Percentiles rank a stretch among this genome's conserved stretches.
These are phyloP conservation scores for Pilasporangium apinafurcum DNA, from an alignment of 352 stramenopile species.

Conservation along the genomic window DNA sequence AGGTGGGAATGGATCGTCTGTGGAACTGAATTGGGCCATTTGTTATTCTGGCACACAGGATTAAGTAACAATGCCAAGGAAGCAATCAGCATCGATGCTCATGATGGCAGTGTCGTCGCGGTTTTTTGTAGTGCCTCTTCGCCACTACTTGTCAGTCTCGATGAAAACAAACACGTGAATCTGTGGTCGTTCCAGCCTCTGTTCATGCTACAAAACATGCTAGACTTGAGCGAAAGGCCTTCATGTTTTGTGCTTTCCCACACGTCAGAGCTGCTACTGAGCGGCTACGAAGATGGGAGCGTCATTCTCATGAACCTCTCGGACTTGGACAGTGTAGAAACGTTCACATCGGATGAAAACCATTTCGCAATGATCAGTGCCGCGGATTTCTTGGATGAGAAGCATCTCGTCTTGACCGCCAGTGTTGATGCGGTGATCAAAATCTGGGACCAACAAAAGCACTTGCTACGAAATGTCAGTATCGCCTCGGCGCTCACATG, in stretches of 20 bases:
- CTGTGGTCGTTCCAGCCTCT: slow-evolving; percentile 56
- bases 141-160: slow-evolving; percentile 47
- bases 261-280: slow-evolving; percentile 46
- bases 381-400: slow-evolving; percentile 58
- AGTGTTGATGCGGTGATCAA: slow-evolving; percentile 72
- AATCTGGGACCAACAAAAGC: slow-evolving; percentile 61
- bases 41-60: slow-evolving; percentile 69
- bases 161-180: slow-evolving; percentile 28
- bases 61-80: slow-evolving; percentile 25
- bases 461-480: slow-evolving; percentile 44
- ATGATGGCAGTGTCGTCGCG: slow-evolving; percentile 38
- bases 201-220: slow-evolving; percentile 40
- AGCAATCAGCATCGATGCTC: slow-evolving; percentile 43
- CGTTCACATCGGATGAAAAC: slow-evolving; percentile 35
- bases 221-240: slow-evolving; percentile 40
- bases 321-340: slow-evolving; percentile 25
- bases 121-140: slow-evolving; percentile 35
- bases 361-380: slow-evolving; percentile 56
- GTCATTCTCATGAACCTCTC: slow-evolving; percentile 41
- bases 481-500: slow-evolving; percentile 53
- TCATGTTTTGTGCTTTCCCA: slow-evolving; percentile 46
- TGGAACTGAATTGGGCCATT: slow-evolving; percentile 50
- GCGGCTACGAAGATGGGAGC: slow-evolving; percentile 55
- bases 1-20: slow-evolving; percentile 61
- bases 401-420: slow-evolving; percentile 39